These are phyloP conservation scores for Populus trichocarpa DNA, from an alignment of 441 rosid genomes.

Conservation along the genomic window DNA sequence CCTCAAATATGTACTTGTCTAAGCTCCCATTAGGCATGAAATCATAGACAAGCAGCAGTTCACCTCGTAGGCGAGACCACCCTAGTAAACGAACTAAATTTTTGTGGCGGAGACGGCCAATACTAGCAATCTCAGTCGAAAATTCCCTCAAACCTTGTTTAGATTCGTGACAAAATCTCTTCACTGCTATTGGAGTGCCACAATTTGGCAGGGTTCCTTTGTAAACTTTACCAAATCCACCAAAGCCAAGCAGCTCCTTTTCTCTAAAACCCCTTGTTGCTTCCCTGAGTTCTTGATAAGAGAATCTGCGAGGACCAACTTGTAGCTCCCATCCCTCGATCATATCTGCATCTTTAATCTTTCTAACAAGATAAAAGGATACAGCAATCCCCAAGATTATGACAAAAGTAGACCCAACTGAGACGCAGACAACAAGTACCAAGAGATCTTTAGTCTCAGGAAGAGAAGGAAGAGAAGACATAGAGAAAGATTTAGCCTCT, in stretches of 20 bases:
- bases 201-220: slow-evolving; percentile 31
- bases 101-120: slow-evolving; percentile 78
- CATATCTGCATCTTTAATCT: slow-evolving; percentile 47
- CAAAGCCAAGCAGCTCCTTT: slow-evolving; percentile 55
- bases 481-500: slow-evolving; percentile 38
- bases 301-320: slow-evolving; percentile 62
- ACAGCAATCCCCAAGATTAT: slow-evolving; percentile 2
- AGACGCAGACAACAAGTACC: slow-evolving; percentile 20
- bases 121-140: slow-evolving; percentile 63
- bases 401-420: slow-evolving; percentile 27
- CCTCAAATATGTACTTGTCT: too few species aligned
- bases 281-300: slow-evolving; percentile 55
- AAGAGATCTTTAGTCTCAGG: slow-evolving; percentile 27
- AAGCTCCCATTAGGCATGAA: too few species aligned
- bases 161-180: slow-evolving; percentile 69
- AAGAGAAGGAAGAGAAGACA: slow-evolving; percentile 57
- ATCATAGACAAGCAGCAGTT: slow-evolving; percentile 25
- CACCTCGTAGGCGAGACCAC: slow-evolving; percentile 63
- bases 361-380: slow-evolving; percentile 21
- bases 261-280: slow-evolving; percentile 70
- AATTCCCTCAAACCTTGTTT: slow-evolving; percentile 79
- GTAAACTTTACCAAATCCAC: slow-evolving; percentile 50
- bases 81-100: slow-evolving; percentile 73
- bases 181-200: slow-evolving; percentile 59
- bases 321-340: slow-evolving; percentile 80